Base-by-base conservation (phyloP, 1,284 basidiomycete genomes). In the Ceratobasidium sp. region DNA sequence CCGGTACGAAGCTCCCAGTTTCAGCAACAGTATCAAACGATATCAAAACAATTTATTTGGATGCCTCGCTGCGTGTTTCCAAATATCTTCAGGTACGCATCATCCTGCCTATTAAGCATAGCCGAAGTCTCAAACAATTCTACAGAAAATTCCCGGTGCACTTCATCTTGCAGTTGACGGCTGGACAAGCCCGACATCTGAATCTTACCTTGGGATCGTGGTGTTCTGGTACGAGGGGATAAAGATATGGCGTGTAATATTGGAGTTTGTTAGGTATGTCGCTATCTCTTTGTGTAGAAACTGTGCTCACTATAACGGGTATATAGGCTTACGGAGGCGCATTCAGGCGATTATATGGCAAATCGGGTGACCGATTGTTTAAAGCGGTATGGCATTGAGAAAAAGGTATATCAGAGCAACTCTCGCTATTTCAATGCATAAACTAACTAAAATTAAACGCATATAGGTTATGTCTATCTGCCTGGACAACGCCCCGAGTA, bases 101-200 rank as follows among this genome's bases (percentile, higher is more conserved):
- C 3, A 22, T 31, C 47, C 36, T 56, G 8, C 11, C 36, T 41
- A 41, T 29, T 5, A 41, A 41, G 36, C 11, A 41, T 5, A 41
- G 17, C 29, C 41, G n/a, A 41, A 15, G 27, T 31, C 31, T 24
- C 51, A 36, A 15, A 33, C 22, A 2, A 17, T 67, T 4, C 8
- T 41, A 19, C 27, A 62, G 56, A 45, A 50, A 11, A 11, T 51
- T n/a, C 57, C 57, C 19, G 47, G 57, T 4, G 69, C 69, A 19
- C 57, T 72, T 17, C 69, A 72, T 22, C 44, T 72, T 22, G 57
- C 47, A 14, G 31, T 72, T 50, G 69, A 72, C 22, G 69, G 69
- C 8, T 72, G 69, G 56, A 60, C 44, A 1, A 53, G 41, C 24
- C 36, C 47, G 24, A 60, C 69, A 9, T 33, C 29, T 22, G 64